A percentile compares a stretch with the other conserved stretches of the same genome.
Evolutionary conservation across 164 flowering plant species (phyloP).

Genomic region (Warburgia ugandensis): DNA sequence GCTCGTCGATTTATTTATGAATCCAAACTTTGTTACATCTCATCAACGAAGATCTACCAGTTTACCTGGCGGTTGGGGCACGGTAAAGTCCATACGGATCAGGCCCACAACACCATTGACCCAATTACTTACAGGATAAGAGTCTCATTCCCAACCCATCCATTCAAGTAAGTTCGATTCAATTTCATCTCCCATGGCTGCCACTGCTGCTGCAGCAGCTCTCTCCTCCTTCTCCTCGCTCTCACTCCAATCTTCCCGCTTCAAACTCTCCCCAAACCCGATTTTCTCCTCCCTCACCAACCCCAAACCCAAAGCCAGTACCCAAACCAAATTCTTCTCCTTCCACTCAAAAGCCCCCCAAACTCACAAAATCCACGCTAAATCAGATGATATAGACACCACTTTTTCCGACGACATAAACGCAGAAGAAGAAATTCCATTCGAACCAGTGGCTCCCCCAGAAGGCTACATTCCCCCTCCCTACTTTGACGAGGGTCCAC

Average conservation of each 20-base stretch:
- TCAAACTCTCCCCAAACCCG: slow-evolving; percentile 8
- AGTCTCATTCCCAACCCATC: no score
- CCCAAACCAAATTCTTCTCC: slow-evolving; percentile 9
- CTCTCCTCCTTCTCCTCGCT: slow-evolving; percentile 24
- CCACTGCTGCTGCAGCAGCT: slow-evolving; percentile 21
- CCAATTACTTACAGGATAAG: no score
- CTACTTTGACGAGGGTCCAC: slow-evolving; percentile 57
- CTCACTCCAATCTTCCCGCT: background rate
- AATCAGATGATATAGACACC: slow-evolving; percentile 42
- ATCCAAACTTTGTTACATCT: no score
- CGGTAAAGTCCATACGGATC: no score
- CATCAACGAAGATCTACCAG: no score
- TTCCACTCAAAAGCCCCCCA: slow-evolving; percentile 7
- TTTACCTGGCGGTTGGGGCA: no score
- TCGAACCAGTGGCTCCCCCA: slow-evolving; percentile 45
- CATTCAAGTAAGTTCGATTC: no score
- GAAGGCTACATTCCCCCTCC: slow-evolving; percentile 62
- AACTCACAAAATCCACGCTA: slow-evolving; percentile 14
- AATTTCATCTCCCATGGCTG: no score
- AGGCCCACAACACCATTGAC: no score
- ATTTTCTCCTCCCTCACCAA: background rate
- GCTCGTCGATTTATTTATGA: no score
- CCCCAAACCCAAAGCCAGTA: slow-evolving; percentile 10
- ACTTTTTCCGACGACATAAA: slow-evolving; percentile 38
- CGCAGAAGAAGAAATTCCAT: slow-evolving; percentile 39